Evolutionary conservation across 1,139 yeast genomes (phyloP).

Genomic region (Arxiozyma slooffiae): DNA sequence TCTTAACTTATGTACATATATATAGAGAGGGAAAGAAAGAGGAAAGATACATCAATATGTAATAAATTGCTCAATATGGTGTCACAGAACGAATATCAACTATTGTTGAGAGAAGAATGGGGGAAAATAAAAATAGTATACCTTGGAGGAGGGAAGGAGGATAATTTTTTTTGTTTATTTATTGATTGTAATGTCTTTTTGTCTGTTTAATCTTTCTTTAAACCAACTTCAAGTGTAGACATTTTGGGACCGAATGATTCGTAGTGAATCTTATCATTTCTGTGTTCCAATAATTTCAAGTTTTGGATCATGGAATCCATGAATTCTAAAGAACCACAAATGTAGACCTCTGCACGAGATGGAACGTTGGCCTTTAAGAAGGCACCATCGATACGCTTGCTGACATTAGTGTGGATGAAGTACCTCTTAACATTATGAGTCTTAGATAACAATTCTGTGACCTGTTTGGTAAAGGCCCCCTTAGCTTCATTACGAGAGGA

Average conservation of each 20-base stretch:
- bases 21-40: not conserved
- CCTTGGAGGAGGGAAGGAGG: not conserved
- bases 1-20: too few relatives aligned
- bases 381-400: slow-evolving; percentile 20
- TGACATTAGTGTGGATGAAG: slow-evolving; percentile 17
- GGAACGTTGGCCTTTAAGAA: slow-evolving; percentile 21
- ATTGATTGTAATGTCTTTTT: not conserved
- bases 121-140: too few relatives aligned
- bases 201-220: slow-evolving; percentile 1
- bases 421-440: slow-evolving; percentile 11
- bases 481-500: slow-evolving; percentile 17
- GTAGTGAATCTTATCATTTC: slow-evolving; percentile 22
- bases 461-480: slow-evolving; percentile 23
- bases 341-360: slow-evolving; percentile 23
- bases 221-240: slow-evolving; percentile 21
- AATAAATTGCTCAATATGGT: too few relatives aligned
- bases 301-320: slow-evolving; percentile 23
- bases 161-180: too few relatives aligned
- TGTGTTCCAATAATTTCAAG: slow-evolving; percentile 16
- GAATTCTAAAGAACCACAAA: slow-evolving; percentile 27
- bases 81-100: too few relatives aligned
- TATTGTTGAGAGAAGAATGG: too few relatives aligned
- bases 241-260: slow-evolving; percentile 31
- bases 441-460: slow-evolving; percentile 15
- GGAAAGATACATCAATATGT: too few relatives aligned